These are phyloP conservation scores for Cymbopogon citratus DNA, from an alignment of 176 grass and related monocot genomes.

Conservation along the genomic window DNA sequence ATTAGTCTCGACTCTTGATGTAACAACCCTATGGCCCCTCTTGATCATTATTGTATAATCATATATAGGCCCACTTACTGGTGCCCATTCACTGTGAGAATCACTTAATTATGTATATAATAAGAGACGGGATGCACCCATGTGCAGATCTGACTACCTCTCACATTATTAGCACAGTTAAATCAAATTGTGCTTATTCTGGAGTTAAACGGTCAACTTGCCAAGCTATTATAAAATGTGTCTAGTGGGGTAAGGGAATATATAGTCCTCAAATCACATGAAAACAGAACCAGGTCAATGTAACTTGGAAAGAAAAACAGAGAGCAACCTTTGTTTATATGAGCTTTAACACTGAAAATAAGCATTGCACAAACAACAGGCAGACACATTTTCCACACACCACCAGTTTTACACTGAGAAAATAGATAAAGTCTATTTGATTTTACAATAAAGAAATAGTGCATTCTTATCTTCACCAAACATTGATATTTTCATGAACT, in stretches of 20 bases:
- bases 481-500: not conserved
- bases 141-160: constrained; percentile 3
- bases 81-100: constrained; percentile 13
- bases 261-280: not conserved
- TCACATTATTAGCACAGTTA: not conserved
- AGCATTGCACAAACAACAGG: not conserved
- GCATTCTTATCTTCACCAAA: not conserved
- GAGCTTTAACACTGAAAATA: not conserved
- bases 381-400: not conserved
- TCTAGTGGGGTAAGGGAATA: not conserved
- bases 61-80: not conserved
- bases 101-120: not conserved
- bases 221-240: not conserved
- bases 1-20: not conserved
- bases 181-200: constrained; percentile 2
- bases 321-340: not conserved
- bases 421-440: not conserved
- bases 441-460: not conserved
- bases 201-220: not conserved
- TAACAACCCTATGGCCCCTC: not conserved
- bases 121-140: not conserved
- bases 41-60: not conserved
- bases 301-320: not conserved
- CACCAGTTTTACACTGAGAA: not conserved
- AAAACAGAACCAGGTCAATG: not conserved